Conservation (phyloP, 805 yeast genomes). For the Saccharomycopsis fibuligera region DNA sequence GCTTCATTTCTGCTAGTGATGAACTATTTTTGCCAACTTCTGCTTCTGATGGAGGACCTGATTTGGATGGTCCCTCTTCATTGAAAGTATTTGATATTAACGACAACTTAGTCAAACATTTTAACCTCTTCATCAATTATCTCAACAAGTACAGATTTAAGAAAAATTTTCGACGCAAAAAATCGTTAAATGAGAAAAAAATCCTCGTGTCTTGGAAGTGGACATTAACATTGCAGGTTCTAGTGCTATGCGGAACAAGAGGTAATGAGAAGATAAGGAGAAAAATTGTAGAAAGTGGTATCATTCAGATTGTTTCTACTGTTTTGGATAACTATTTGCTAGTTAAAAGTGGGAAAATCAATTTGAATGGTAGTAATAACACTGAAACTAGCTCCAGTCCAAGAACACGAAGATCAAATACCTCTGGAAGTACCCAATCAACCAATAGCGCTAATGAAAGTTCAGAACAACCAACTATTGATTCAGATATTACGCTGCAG, state of each 20-base stretch:
- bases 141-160: constrained; percentile 8
- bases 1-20: neutral
- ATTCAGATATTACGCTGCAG: too few species aligned
- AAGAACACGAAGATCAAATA: too few species aligned
- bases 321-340: constrained; percentile 78
- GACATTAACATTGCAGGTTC: constrained; percentile 90
- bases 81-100: neutral
- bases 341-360: constrained; percentile 18
- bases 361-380: constrained; percentile 1
- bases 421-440: too few species aligned
- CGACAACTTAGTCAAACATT: neutral
- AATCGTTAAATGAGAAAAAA: constrained; percentile 29
- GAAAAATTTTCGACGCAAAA: constrained; percentile 19
- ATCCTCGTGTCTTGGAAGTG: constrained; percentile 88
- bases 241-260: constrained; percentile 85
- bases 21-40: neutral
- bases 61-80: neutral
- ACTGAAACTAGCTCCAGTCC: too few species aligned
- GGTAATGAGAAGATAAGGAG: constrained; percentile 84
- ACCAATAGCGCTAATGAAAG: too few species aligned
- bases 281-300: constrained; percentile 86
- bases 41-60: neutral
- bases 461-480: too few species aligned
- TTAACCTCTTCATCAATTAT: constrained; percentile 7
- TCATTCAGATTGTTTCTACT: constrained; percentile 85